Evolutionary conservation across 2,329 filamentous ascomycete species (phyloP), one percentile per base, ranked within the genome.

Genomic region (Hypomyces rosellus): DNA sequence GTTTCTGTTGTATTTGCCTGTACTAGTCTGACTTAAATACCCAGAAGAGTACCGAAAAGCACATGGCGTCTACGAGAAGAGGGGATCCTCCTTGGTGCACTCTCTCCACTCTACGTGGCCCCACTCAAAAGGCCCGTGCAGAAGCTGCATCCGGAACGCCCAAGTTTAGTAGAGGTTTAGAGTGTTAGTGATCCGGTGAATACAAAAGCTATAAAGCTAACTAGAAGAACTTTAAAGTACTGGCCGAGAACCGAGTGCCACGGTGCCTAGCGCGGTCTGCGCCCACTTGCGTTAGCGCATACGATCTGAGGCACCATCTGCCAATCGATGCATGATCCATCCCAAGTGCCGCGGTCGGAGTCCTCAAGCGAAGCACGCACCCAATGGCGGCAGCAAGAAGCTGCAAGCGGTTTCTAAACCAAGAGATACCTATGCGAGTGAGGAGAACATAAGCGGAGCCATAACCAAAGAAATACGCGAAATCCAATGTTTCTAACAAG

Each of bases 241-340:
- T 16, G 13, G 6, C n/a, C 41, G 14, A 15, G 7, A 45, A 34
- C 33, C 34, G 46, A 43, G 12, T 15, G 39, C 30, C 16, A 42
- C 39, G 12, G 39, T 42, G 13, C 39, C 14, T 18, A 20, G 39
- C 7, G 39, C 39, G 13, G 14, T 22, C 15, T n/a, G 47, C 15
- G 40, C 46, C 48, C 49, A 41, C 20, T 46, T 50, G 38, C 39
- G 44, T 42, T 50, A 46, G 49, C 39, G 49, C 44, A 12, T 42
- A 44, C 49, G 49, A 50, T 50, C 49, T 46, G 49, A 38, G 49
- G 20, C 44, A 46, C 44, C 44, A 43, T 34, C 18, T 43, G 34
- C 48, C 16, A 38, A 40, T 43, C 37, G 46, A 48, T 48, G 30
- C 18, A 22, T 42, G 22, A 42, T 47, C 25, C 25, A 18, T 33